phyloP scores from a whole-genome alignment of 2,329 filamentous ascomycete species.

The Ophiostoma sp. region DNA sequence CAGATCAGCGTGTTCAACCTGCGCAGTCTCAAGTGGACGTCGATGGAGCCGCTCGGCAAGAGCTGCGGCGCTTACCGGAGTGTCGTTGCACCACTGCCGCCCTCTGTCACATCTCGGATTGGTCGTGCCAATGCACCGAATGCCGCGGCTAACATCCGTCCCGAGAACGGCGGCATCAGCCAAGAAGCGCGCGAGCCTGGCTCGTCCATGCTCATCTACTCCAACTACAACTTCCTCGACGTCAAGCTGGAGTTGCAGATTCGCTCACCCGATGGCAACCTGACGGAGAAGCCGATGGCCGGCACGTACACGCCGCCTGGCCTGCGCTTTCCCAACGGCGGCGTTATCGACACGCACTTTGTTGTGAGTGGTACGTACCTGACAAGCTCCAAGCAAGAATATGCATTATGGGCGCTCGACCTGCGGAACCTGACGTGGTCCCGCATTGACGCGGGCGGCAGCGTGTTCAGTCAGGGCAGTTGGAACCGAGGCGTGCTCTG shows the following conservation, averaged over 20 bases:
- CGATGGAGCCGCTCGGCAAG: slow-evolving; percentile 77
- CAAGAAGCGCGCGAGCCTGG: slow-evolving; percentile 54
- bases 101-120: slow-evolving; percentile 59
- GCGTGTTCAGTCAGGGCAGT: slow-evolving; percentile 91
- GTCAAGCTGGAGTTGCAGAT: slow-evolving; percentile 94
- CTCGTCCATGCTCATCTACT: slow-evolving; percentile 89
- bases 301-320: slow-evolving; percentile 83
- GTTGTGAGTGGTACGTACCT: slow-evolving; percentile 96
- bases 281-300: slow-evolving; percentile 85
- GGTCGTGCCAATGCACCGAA: slow-evolving; percentile 51
- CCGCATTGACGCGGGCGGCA: slow-evolving; percentile 89
- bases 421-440: slow-evolving; percentile 85
- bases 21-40: slow-evolving; percentile 90
- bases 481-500: slow-evolving; percentile 96
- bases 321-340: slow-evolving; percentile 90
- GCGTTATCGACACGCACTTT: slow-evolving; percentile 91
- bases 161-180: slow-evolving; percentile 44
- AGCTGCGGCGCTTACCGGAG: slow-evolving; percentile 96
- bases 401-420: slow-evolving; percentile 92
- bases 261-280: slow-evolving; percentile 71
- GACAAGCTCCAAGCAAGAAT: slow-evolving; percentile 96
- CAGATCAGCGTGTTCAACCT: slow-evolving; percentile 98
- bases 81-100: slow-evolving; percentile 78
- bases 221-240: slow-evolving; percentile 97
- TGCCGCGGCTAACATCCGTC: slow-evolving; percentile 35